Percentiles rank a stretch among this genome's conserved stretches.
Evolutionary conservation across 2,329 filamentous ascomycete species (phyloP).

Genomic region (Fusarium napiforme): DNA sequence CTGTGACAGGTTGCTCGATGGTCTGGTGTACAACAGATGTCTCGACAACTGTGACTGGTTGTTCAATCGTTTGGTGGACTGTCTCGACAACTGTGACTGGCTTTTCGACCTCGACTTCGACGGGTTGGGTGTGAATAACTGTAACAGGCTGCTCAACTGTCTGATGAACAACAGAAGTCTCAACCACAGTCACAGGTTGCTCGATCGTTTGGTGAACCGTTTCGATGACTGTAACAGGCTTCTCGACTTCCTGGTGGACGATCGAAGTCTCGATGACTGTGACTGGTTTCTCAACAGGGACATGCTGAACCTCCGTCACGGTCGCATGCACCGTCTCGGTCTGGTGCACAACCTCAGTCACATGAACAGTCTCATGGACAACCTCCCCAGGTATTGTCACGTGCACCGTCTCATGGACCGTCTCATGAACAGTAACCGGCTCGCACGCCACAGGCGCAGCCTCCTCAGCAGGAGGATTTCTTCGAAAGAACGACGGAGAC

Average conservation of each 20-base stretch:
- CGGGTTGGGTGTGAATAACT: constrained; percentile 1
- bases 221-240: constrained; percentile 14
- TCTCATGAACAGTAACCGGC: constrained; percentile 25
- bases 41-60: constrained; percentile 13
- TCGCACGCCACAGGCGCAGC: constrained; percentile 7
- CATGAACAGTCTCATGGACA: constrained; percentile 11
- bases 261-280: constrained; percentile 2
- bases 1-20: not conserved
- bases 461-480: constrained; percentile 21
- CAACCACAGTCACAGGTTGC: not conserved
- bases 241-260: constrained; percentile 14
- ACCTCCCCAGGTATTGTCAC: constrained; percentile 16
- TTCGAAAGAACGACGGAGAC: constrained; percentile 21
- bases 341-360: not conserved
- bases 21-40: constrained; percentile 1
- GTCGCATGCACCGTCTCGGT: constrained; percentile 5
- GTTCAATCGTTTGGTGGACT: constrained; percentile 10
- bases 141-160: constrained; percentile 7
- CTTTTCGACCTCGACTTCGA: constrained; percentile 16
- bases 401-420: constrained; percentile 2
- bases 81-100: constrained; percentile 13
- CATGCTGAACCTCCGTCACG: constrained; percentile 13
- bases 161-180: not conserved
- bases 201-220: constrained; percentile 18
- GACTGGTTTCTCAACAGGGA: not conserved